These are phyloP conservation scores for Musa itinerans DNA, from an alignment of 176 grass and related monocot genomes.

Conservation along the genomic window DNA sequence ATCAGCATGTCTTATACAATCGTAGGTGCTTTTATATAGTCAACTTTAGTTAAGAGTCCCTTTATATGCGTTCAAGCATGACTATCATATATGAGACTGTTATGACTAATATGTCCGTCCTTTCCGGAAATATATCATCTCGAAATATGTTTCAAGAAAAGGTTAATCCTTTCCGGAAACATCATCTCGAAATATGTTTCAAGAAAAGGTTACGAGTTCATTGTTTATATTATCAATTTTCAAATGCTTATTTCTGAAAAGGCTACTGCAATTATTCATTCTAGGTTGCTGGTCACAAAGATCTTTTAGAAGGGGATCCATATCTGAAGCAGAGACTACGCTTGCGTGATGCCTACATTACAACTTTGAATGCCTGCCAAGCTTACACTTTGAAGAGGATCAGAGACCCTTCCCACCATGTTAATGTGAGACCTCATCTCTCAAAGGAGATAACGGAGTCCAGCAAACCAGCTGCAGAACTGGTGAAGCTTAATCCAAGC, in stretches of 20 bases:
- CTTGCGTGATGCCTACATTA: constrained; percentile 76
- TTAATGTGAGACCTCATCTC: constrained; percentile 43
- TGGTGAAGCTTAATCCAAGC: constrained; percentile 71
- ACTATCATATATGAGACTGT: no score
- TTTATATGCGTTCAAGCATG: no score
- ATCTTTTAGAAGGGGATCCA: constrained; percentile 81
- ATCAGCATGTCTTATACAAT: no score
- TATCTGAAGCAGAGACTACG: constrained; percentile 75
- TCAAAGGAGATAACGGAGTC: constrained; percentile 60
- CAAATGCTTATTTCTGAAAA: neutral
- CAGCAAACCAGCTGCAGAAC: constrained; percentile 45
- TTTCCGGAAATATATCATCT: no score
- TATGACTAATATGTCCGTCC: no score
- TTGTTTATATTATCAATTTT: no score
- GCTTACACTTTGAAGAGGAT: constrained; percentile 76
- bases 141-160: no score
- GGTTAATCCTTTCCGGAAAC: no score
- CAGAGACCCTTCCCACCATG: constrained; percentile 58
- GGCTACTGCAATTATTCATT: neutral
- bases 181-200: no score
- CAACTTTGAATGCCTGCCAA: constrained; percentile 76
- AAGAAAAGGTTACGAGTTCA: no score
- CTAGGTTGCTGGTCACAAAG: constrained; percentile 86
- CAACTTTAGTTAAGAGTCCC: no score
- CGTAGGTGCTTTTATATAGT: no score